Evolutionary conservation across 176 grass and related monocot species (phyloP).

Genomic region (Phoenix roebelenii): DNA sequence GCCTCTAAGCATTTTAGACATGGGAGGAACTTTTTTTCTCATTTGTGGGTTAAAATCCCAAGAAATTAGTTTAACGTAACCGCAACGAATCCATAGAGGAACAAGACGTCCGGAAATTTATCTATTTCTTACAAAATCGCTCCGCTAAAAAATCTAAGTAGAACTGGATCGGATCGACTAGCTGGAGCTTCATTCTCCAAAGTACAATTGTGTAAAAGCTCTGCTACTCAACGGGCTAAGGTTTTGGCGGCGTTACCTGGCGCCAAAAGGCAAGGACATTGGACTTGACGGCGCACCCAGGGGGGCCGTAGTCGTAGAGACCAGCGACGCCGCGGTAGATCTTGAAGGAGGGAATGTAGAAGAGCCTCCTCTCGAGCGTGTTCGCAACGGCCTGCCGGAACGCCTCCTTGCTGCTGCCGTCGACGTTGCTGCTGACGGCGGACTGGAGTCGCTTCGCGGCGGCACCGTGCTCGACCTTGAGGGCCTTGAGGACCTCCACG

Average conservation of each 20-base stretch:
- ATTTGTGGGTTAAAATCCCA: too few relatives aligned
- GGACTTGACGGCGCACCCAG: constrained; percentile 65
- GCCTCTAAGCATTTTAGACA: too few relatives aligned
- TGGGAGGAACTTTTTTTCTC: too few relatives aligned
- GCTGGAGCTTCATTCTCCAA: background rate
- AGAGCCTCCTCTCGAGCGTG: constrained; percentile 65
- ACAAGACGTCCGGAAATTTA: too few relatives aligned
- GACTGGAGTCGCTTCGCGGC: constrained; percentile 42
- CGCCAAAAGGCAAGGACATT: constrained; percentile 76
- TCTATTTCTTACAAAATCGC: too few relatives aligned
- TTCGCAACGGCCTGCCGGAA: constrained; percentile 68
- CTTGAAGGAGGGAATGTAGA: constrained; percentile 78
- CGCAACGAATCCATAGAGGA: too few relatives aligned
- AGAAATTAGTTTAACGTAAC: too few relatives aligned
- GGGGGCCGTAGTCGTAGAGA: constrained; percentile 72
- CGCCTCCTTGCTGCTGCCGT: constrained; percentile 32
- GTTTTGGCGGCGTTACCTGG: constrained; percentile 31
- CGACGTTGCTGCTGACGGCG: constrained; percentile 17
- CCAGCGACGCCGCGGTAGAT: constrained; percentile 85
- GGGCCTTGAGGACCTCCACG: constrained; percentile 48
- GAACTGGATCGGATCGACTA: too few relatives aligned
- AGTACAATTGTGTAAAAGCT: background rate
- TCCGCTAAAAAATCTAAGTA: too few relatives aligned
- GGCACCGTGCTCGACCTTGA: constrained; percentile 47
- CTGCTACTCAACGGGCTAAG: background rate